Evolutionary conservation across 2,329 filamentous ascomycete species (phyloP), one percentile per base, ranked within the genome.

Genomic region (Hymenotorrendiella dingleyae): DNA sequence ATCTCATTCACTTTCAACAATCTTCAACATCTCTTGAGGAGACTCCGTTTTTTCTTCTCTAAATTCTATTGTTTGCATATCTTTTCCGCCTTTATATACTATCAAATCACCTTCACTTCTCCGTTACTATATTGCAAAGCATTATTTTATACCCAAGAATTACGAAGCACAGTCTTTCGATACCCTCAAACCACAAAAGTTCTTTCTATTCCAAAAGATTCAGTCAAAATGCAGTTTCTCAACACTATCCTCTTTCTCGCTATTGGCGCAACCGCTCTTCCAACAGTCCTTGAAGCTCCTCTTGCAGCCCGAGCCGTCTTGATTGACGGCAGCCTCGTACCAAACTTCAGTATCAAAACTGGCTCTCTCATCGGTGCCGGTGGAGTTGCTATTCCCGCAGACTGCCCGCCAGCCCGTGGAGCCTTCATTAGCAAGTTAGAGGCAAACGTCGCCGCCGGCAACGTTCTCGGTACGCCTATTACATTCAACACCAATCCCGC

Each of bases 401-500:
- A 21, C 12, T 50, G 48, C 20, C 48, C 48, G 10, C 48, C 48
- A 9, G 16, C 45, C 16, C 45, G 48, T 10, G 27, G 17, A 16
- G 45, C 40, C 19, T 50, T 50, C 28, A 43, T 50, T 14, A 19
- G 36, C 14, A 47, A 45, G 32, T 24, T 50, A 4, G 42, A 23
- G 28, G 26, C 39, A 7, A 47, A 47, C 14, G 42, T 50, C n/a
- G 45, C 45, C n/a, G 45, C 45, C n/a, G 48, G 48, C n/a, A 47
- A 47, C 28, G 48, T 50, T 14, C 45, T 47, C 4, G 48, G 48
- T 6, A 43, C 33, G 6, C 41, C 41, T 9, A 47, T 50, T 7
- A 43, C 33, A 1, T 50, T 50, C 37, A 50, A 46, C 30, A 47
- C 36, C 16, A 17, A 47, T 36, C 27, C 40, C 7, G 33, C 19